A percentile compares a stretch with the other conserved stretches of the same genome.
Conservation (phyloP, 2,329 filamentous ascomycete genomes). For the Aspergillus sp. region DNA sequence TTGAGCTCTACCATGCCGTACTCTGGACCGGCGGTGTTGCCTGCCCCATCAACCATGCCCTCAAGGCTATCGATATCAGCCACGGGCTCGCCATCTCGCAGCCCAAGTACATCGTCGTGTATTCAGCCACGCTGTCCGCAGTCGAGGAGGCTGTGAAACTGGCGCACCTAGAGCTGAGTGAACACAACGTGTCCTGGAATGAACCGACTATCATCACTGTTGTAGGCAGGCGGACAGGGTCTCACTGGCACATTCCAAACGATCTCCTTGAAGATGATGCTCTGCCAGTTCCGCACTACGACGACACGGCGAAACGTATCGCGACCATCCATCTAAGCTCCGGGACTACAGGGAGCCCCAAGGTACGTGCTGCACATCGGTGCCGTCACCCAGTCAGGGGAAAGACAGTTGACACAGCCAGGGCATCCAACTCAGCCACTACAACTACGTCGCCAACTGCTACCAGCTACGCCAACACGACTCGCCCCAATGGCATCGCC, state of each 20-base stretch:
- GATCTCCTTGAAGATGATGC: neutral
- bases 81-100: neutral
- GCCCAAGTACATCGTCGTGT: neutral
- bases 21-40: constrained; percentile 1
- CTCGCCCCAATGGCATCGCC: neutral
- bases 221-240: neutral
- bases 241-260: neutral
- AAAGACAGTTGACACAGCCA: neutral
- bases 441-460: constrained; percentile 3
- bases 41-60: constrained; percentile 1
- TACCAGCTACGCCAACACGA: constrained; percentile 1
- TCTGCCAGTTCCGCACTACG: constrained; percentile 1
- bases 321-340: constrained; percentile 1
- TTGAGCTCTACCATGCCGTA: neutral
- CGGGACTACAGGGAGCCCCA: neutral
- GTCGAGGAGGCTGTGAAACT: neutral
- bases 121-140: neutral
- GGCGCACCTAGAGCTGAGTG: neutral
- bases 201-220: neutral
- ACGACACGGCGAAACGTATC: neutral
- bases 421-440: constrained; percentile 2
- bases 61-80: neutral
- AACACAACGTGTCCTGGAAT: neutral
- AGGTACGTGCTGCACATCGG: no score
- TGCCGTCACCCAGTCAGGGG: no score